These are phyloP conservation scores for Vachellia collinsii DNA, from an alignment of 306 rosid genomes.

Conservation along the genomic window DNA sequence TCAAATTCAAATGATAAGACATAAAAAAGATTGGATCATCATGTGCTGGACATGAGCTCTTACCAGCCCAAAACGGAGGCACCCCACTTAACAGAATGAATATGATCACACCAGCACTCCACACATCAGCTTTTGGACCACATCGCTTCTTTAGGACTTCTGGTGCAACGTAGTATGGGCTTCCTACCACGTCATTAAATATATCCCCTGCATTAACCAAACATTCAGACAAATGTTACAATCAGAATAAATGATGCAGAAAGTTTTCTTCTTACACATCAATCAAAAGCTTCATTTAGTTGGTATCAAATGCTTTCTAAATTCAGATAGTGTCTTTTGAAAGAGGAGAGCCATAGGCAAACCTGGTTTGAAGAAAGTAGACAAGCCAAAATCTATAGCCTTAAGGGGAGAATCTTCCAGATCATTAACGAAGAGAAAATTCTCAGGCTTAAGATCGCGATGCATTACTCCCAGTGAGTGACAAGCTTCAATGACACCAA, in stretches of 20 bases:
- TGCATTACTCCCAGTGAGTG: conserved; percentile 97
- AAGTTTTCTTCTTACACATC: background rate
- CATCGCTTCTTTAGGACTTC: conserved; percentile 70
- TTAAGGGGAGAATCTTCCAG: conserved; percentile 79
- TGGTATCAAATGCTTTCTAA: too few species aligned
- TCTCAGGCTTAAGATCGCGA: conserved; percentile 95
- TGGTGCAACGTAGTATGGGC: conserved; percentile 94
- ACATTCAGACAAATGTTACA: background rate
- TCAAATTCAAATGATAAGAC: background rate
- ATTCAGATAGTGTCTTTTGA: background rate
- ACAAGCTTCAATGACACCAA: conserved; percentile 83
- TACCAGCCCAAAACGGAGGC: conserved; percentile 99
- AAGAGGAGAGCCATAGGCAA: conserved; percentile 12
- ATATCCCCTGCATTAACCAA: conserved; percentile 63
- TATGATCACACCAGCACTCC: conserved; percentile 93
- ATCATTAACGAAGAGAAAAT: conserved; percentile 76
- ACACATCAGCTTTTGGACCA: conserved; percentile 89
- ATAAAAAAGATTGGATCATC: conserved; percentile 12
- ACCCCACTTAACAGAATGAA: conserved; percentile 93
- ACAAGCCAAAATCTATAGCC: conserved; percentile 92
- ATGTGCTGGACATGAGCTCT: conserved; percentile 31
- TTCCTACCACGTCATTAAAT: conserved; percentile 83
- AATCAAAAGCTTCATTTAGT: too few species aligned
- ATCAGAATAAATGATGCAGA: background rate
- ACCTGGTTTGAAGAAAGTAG: conserved; percentile 95